Conservation (phyloP, 2,329 filamentous ascomycete genomes). For the Stagonosporopsis chrysanthemi region DNA sequence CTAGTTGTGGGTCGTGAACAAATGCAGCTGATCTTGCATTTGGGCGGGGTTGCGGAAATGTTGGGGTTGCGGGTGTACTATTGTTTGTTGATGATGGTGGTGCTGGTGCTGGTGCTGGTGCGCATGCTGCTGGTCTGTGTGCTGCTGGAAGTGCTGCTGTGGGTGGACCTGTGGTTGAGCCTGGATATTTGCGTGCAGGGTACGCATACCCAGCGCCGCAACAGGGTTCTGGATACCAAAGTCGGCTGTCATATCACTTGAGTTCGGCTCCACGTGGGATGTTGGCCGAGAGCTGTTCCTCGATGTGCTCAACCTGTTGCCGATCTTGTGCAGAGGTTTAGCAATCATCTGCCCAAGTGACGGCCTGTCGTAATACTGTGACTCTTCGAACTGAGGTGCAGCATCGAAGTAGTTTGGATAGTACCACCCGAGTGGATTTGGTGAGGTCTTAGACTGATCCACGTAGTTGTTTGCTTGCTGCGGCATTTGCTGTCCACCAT, state of each 20-base stretch:
- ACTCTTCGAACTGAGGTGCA: constrained; percentile 47
- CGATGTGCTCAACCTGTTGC: constrained; percentile 36
- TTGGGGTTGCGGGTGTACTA: constrained; percentile 28
- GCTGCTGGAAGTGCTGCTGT: constrained; percentile 26
- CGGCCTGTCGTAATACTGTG: constrained; percentile 46
- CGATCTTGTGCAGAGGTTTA: constrained; percentile 45
- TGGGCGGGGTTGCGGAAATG: constrained; percentile 29
- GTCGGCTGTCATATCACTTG: constrained; percentile 33
- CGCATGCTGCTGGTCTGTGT: constrained; percentile 10
- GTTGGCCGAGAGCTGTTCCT: constrained; percentile 35
- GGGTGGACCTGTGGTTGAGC: constrained; percentile 25
- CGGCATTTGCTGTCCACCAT: constrained; percentile 30
- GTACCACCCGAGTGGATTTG: constrained; percentile 42
- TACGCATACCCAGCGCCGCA: constrained; percentile 32
- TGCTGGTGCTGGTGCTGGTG: constrained; percentile 29
- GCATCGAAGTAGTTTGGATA: constrained; percentile 49
- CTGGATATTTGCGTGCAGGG: constrained; percentile 13
- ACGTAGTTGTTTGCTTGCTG: constrained; percentile 33
- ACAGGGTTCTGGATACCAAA: constrained; percentile 33
- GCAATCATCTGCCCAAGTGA: constrained; percentile 47
- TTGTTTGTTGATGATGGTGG: constrained; percentile 31
- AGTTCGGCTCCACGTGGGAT: constrained; percentile 32
- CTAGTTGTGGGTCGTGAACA: constrained; percentile 30
- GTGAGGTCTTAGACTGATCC: constrained; percentile 37
- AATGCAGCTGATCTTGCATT: constrained; percentile 35